A percentile compares a stretch with the other conserved stretches of the same genome.
These are phyloP conservation scores for Sporothrix variecibatus DNA, from an alignment of 2,329 filamentous ascomycete species.

Conservation along the genomic window DNA sequence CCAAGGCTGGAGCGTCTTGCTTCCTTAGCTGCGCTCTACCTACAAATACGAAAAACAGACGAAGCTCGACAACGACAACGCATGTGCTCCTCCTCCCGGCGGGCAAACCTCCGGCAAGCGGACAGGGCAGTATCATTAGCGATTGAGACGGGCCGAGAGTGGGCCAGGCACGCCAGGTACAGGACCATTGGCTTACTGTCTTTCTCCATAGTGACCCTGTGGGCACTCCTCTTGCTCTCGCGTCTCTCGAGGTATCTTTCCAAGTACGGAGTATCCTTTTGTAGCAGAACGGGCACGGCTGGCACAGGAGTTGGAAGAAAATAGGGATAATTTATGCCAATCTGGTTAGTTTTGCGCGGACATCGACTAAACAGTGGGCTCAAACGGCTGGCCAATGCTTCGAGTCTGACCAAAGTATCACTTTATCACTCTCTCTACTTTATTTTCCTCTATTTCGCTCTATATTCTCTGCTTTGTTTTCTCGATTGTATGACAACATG, in stretches of 20 bases:
- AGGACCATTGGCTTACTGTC: not conserved
- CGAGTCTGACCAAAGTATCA: not conserved
- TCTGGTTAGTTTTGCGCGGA: slow-evolving; percentile 17
- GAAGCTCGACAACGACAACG: not conserved
- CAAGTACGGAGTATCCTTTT: not conserved
- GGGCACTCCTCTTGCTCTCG: not conserved
- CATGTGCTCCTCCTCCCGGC: not conserved
- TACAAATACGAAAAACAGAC: not conserved
- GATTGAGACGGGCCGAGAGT: not conserved
- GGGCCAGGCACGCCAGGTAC: not conserved
- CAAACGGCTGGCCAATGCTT: not conserved
- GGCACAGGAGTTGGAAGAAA: not conserved
- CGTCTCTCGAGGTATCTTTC: not conserved
- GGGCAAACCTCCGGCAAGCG: not conserved
- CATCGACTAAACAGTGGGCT: slow-evolving; percentile 5
- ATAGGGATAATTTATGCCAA: not conserved
- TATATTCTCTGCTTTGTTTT: not conserved
- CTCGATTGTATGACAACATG: not conserved
- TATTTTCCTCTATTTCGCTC: not conserved
- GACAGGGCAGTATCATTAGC: not conserved
- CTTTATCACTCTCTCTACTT: not conserved
- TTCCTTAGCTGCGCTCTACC: not conserved
- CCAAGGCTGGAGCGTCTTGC: not conserved
- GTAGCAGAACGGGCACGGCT: not conserved
- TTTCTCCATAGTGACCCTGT: not conserved